Conservation (phyloP, 192 early-diverging fungal genomes). For the Oehlia diaphana region DNA sequence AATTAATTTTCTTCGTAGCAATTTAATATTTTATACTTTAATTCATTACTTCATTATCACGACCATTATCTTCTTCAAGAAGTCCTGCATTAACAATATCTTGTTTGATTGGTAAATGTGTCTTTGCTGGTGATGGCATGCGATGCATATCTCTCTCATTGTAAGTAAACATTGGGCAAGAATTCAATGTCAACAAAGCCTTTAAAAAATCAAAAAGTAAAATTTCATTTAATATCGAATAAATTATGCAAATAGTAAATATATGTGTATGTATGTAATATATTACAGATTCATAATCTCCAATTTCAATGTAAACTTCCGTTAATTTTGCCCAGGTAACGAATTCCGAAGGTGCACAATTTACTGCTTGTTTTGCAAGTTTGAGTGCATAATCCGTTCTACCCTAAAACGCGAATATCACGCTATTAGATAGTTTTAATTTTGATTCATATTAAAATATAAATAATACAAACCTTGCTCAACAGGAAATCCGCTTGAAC, state of each 20-base stretch:
- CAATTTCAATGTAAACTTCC: constrained; percentile 86
- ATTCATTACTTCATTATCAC: constrained; percentile 52
- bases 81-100: constrained; percentile 64
- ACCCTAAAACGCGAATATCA: constrained; percentile 37
- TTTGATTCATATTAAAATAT: not conserved
- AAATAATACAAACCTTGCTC: constrained; percentile 56
- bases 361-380: constrained; percentile 91
- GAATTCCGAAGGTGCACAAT: constrained; percentile 93
- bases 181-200: constrained; percentile 94
- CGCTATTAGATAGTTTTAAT: not conserved
- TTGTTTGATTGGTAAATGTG: constrained; percentile 85
- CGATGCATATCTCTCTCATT: constrained; percentile 84
- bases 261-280: not conserved
- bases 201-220: constrained; percentile 32
- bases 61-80: constrained; percentile 60
- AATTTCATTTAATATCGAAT: not conserved
- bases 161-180: constrained; percentile 98
- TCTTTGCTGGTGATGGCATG: constrained; percentile 86
- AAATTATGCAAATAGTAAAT: not conserved
- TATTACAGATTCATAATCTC: constrained; percentile 77
- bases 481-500: constrained; percentile 89
- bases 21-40: not conserved
- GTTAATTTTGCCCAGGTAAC: constrained; percentile 94
- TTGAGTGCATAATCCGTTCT: constrained; percentile 76
- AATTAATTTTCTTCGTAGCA: not conserved